Evolutionary conservation across 345 rosid species (phyloP).

Genomic region (Firmiana major): DNA sequence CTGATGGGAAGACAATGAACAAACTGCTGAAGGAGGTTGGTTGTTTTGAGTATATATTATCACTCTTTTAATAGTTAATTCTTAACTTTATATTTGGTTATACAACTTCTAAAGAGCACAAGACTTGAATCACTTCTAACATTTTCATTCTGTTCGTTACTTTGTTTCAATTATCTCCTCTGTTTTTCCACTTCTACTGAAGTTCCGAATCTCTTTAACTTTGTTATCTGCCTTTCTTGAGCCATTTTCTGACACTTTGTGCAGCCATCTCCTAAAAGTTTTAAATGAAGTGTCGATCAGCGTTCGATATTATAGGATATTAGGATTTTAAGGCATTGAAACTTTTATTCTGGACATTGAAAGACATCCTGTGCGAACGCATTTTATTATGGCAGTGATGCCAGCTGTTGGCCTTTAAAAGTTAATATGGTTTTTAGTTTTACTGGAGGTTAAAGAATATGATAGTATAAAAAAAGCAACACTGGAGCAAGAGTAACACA

Average conservation of each 20-base stretch:
- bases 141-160: neutral
- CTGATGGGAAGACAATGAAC: constrained; percentile 96
- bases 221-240: neutral
- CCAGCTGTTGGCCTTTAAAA: neutral
- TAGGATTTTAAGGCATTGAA: neutral
- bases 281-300: neutral
- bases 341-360: neutral
- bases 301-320: neutral
- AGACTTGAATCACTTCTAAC: neutral
- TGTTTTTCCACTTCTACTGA: neutral
- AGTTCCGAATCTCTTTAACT: neutral
- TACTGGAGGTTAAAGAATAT: neutral
- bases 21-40: constrained; percentile 79
- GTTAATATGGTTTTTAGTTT: neutral
- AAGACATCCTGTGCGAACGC: neutral
- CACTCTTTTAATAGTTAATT: neutral
- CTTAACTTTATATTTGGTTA: neutral
- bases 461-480: neutral
- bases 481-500: neutral
- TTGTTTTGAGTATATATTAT: constrained; percentile 10
- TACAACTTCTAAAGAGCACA: neutral
- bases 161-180: neutral
- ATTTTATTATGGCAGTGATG: neutral
- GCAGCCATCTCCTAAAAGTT: neutral
- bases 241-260: neutral